Evolutionary conservation across 2,329 filamentous ascomycete species (phyloP), one percentile per base, ranked within the genome.

Genomic region (Pyrenophora tritici-repentis): DNA sequence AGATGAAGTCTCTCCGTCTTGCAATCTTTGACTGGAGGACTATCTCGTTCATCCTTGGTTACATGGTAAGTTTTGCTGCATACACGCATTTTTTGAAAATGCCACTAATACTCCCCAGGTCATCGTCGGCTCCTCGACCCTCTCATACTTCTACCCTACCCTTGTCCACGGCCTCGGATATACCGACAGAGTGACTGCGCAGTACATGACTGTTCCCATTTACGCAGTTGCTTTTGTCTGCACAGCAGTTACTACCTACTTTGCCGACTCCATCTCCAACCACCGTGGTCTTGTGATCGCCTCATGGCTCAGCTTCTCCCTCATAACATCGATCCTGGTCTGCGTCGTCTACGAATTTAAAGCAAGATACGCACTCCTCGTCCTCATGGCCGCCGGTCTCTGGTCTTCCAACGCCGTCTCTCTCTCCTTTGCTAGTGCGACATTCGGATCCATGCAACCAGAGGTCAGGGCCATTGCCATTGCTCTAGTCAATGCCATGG

Each of bases 71-170:
- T 42, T 29, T 13, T 4, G 10, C 26, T 10, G 4, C 33, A 31
- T 20, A 2, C 5, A 6, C 8, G 58, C 70, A 38, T 56, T 70
- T 37, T 55, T 71, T 13, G 33, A 10, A n/a, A 5, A 17, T 12
- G 4, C 37, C 8, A 35, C 38, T 63, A 44, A 62, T 46, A 39
- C 6, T 12, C 3, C 14, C n/a, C 14, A 72, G 70, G 66, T 72
- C 37, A 77, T 77, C 39, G 75, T 76, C 34, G 79, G 81, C 2
- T 78, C 78, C 1, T 78, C 76, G 1, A 82, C 81, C 0, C 71
- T 82, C 12, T 78, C 76, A 2, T 83, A 83, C 70, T 83, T 83
- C 63, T 82, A 82, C 56, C 80, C 79, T 0, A 81, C 79, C 0
- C 71, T 82, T 6, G 79, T 83, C 38, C 67, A 76, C n/a, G 78